Conservation (phyloP, 1,139 yeast genomes). For the Keqinozyma sinolaborantium region DNA sequence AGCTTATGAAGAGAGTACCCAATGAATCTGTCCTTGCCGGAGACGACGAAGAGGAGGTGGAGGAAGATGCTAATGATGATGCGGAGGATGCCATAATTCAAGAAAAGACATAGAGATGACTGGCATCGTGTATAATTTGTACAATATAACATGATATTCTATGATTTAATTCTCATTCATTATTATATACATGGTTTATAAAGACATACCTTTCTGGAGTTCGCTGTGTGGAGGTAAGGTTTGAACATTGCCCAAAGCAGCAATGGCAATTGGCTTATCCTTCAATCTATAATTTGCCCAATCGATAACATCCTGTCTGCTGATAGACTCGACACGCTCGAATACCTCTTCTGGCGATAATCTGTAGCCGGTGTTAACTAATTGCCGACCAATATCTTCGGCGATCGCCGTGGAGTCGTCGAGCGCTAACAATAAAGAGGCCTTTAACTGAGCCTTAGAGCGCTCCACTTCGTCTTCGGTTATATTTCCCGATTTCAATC, state of each 20-base stretch:
- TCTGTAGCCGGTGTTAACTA: constrained; percentile 90
- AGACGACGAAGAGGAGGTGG: constrained; percentile 37
- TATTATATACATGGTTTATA: constrained; percentile 8
- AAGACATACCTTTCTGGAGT: constrained; percentile 38
- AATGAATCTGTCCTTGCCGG: constrained; percentile 48
- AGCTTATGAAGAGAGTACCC: constrained; percentile 77
- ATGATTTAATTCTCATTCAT: constrained; percentile 3
- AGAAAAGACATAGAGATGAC: constrained; percentile 15
- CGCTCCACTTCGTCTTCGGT: constrained; percentile 86
- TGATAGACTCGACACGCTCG: constrained; percentile 73
- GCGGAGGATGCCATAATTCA: constrained; percentile 45
- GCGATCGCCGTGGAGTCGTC: constrained; percentile 97
- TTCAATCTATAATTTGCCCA: constrained; percentile 88
- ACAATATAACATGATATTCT: constrained; percentile 7
- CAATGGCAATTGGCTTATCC: constrained; percentile 80
- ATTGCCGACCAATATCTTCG: constrained; percentile 96
- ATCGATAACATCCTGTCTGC: constrained; percentile 72
- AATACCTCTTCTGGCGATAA: constrained; percentile 91
- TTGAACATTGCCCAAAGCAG: constrained; percentile 81
- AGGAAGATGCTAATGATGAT: constrained; percentile 42
- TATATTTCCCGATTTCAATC: constrained; percentile 73
- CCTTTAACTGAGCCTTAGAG: constrained; percentile 92
- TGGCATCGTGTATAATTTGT: not conserved
- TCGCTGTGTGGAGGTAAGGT: constrained; percentile 59
- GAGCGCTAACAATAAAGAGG: constrained; percentile 79